These are phyloP conservation scores for Aurinia saxatilis DNA, from an alignment of 345 rosid species.

Conservation along the genomic window DNA sequence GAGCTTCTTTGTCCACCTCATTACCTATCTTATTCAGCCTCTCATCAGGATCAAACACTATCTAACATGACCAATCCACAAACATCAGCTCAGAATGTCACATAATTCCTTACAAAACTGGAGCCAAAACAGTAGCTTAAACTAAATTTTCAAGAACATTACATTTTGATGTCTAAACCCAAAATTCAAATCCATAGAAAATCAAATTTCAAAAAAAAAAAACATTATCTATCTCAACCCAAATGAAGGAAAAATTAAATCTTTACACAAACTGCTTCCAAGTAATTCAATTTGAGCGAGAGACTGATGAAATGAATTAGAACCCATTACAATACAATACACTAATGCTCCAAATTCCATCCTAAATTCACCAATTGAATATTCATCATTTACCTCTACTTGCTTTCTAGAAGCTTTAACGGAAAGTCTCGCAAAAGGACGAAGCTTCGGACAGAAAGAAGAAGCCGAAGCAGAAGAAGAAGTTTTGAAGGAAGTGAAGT, in stretches of 20 bases:
- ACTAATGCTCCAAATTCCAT: neutral
- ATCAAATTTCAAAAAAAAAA: neutral
- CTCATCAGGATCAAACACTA: constrained; percentile 82
- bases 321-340: neutral
- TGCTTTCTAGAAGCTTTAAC: constrained; percentile 50
- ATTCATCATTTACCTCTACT: constrained; percentile 47
- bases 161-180: neutral
- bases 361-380: too few relatives aligned
- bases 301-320: neutral
- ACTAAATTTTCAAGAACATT: neutral
- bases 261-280: neutral
- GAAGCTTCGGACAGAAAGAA: constrained; percentile 23
- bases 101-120: too few relatives aligned
- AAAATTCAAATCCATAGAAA: neutral
- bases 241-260: neutral
- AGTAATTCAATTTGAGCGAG: neutral
- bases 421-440: constrained; percentile 27
- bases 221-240: neutral
- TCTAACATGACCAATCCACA: constrained; percentile 32
- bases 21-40: constrained; percentile 66
- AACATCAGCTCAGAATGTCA: neutral
- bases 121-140: too few relatives aligned
- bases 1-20: constrained; percentile 73
- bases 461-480: constrained; percentile 11
- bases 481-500: constrained; percentile 26